These are phyloP conservation scores for Schizophyllum commune DNA, from an alignment of 1,284 basidiomycete species.

Conservation along the genomic window DNA sequence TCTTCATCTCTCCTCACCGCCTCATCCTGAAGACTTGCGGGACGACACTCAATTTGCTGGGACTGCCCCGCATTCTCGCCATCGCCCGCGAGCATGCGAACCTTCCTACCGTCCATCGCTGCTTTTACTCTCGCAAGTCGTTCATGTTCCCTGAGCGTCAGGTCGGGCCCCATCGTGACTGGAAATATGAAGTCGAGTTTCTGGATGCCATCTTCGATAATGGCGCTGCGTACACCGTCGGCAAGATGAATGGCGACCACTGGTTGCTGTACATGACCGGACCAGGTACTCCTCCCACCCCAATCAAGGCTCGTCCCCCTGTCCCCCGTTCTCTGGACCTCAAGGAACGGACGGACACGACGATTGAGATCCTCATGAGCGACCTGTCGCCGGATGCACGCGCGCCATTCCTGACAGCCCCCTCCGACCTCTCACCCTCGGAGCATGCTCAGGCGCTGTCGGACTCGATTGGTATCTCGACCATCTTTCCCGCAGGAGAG, in stretches of 20 bases:
- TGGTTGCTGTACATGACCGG: constrained; percentile 93
- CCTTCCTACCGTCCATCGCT: constrained; percentile 71
- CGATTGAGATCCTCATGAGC: constrained; percentile 98
- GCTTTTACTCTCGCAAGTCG: constrained; percentile 97
- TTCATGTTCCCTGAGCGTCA: constrained; percentile 99
- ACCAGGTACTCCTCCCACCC: constrained; percentile 35
- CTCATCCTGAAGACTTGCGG: constrained; percentile 99
- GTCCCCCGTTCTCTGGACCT: constrained; percentile 13
- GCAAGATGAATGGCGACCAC: constrained; percentile 98
- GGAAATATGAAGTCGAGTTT: constrained; percentile 89
- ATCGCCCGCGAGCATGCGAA: constrained; percentile 79
- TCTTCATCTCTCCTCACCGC: constrained; percentile 94
- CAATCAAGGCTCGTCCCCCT: constrained; percentile 12
- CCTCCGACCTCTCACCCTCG: constrained; percentile 38
- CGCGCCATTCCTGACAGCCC: constrained; percentile 61
- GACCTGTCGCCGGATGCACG: constrained; percentile 76
- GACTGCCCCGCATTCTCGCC: constrained; percentile 87
- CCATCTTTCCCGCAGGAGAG: constrained; percentile 72
- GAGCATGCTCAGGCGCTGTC: constrained; percentile 66
- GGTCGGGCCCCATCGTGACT: constrained; percentile 88
- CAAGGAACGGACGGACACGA: constrained; percentile 60
- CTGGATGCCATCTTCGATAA: constrained; percentile 84
- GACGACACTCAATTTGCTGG: constrained; percentile 94
- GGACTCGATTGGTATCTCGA: constrained; percentile 70
- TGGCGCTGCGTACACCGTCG: constrained; percentile 94